phyloP scores from a whole-genome alignment of 345 rosid species.

The Carallia brachiata region DNA sequence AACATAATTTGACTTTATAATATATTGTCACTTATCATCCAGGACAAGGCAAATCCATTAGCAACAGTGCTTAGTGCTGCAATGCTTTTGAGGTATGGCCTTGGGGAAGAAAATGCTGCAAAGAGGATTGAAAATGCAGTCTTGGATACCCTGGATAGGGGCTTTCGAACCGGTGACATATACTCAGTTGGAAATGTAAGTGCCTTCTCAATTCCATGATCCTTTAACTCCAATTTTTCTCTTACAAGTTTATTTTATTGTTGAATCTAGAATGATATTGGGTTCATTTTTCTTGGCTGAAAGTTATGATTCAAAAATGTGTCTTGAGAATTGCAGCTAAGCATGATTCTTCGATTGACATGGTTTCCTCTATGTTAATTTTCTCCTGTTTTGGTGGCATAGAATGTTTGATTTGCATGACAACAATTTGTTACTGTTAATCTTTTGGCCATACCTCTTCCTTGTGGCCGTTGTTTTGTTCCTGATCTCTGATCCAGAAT shows the following conservation, averaged over 20 bases:
- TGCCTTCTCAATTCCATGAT: constrained; percentile 15
- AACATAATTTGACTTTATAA: constrained; percentile 7
- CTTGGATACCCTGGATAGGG: constrained; percentile 64
- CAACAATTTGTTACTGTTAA: too few species aligned
- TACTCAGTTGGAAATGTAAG: constrained; percentile 72
- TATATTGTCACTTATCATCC: constrained; percentile 19
- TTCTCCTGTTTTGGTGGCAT: too few species aligned
- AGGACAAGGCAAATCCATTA: constrained; percentile 97
- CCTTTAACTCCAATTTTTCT: constrained; percentile 5
- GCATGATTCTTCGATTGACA: too few species aligned
- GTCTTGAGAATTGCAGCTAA: too few species aligned
- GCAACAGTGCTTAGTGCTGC: constrained; percentile 95
- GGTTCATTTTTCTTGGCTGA: too few species aligned
- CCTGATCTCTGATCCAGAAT: too few species aligned
- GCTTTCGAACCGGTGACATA: constrained; percentile 87
- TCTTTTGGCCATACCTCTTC: too few species aligned
- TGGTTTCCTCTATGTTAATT: too few species aligned
- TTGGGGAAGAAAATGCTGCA: constrained; percentile 82
- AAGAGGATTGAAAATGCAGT: constrained; percentile 89
- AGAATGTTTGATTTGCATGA: too few species aligned
- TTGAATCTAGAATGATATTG: too few species aligned
- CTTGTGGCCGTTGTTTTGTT: too few species aligned
- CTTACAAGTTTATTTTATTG: neutral
- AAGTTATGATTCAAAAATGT: too few species aligned
- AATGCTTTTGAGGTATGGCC: constrained; percentile 92